phyloP scores from a whole-genome alignment of 1,284 basidiomycete genomes.

The Cystobasidium pallidum region DNA sequence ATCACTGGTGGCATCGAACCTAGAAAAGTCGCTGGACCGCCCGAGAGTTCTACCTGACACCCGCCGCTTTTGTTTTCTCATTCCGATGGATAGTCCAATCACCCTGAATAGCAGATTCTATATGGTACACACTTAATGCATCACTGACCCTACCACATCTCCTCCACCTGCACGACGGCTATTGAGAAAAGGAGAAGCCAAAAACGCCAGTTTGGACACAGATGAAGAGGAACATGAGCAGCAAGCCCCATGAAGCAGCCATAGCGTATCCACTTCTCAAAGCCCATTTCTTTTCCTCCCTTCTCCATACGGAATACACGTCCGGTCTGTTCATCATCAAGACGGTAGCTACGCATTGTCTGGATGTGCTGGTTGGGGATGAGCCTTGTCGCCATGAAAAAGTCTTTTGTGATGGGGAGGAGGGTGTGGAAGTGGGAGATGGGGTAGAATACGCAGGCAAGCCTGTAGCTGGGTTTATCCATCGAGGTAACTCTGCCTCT shows the following conservation, averaged over 20 bases:
- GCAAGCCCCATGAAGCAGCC: slow-evolving; percentile 12
- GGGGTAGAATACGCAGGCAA: not conserved
- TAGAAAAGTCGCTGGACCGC: slow-evolving; percentile 85
- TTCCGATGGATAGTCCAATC: too few relatives aligned
- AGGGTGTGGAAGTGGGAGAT: not conserved
- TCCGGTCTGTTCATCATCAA: slow-evolving; percentile 30
- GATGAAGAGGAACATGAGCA: slow-evolving; percentile 13
- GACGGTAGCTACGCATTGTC: slow-evolving; percentile 2
- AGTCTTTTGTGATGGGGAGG: slow-evolving; percentile 2
- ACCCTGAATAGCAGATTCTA: not conserved
- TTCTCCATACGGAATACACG: slow-evolving; percentile 19
- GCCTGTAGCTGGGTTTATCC: slow-evolving; percentile 5
- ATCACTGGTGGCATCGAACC: slow-evolving; percentile 78
- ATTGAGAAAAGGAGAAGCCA: slow-evolving; percentile 7
- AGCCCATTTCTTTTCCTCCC: slow-evolving; percentile 39
- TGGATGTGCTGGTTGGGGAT: not conserved
- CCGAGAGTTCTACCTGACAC: not conserved
- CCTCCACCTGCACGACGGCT: too few relatives aligned
- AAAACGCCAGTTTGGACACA: slow-evolving; percentile 12
- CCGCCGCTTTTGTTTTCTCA: not conserved
- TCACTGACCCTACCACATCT: not conserved
- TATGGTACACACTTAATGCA: not conserved
- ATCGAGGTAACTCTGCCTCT: slow-evolving; percentile 20
- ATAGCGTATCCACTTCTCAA: slow-evolving; percentile 38
- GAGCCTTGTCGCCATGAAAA: slow-evolving; percentile 1